Percentiles rank a stretch among this genome's conserved stretches.
These are phyloP conservation scores for Violaceomyces palustris DNA, from an alignment of 1,284 basidiomycete genomes.

Conservation along the genomic window DNA sequence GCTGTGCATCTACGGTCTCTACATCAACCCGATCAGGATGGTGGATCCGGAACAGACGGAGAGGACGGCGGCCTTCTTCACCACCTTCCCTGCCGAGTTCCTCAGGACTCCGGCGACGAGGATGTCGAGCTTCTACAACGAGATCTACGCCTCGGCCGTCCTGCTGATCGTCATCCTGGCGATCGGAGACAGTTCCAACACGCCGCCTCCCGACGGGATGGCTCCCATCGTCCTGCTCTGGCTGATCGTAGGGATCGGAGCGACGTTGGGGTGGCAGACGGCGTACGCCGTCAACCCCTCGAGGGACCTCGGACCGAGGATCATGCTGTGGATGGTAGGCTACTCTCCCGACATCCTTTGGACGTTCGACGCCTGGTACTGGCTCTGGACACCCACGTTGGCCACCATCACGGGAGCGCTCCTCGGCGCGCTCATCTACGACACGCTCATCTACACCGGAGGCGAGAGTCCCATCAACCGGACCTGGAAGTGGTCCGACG, in stretches of 20 bases:
- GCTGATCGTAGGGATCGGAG: conserved; percentile 60
- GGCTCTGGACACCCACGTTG: conserved; percentile 65
- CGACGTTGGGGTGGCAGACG: conserved; percentile 62
- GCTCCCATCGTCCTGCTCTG: conserved; percentile 61
- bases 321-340: conserved; percentile 62
- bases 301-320: conserved; percentile 63
- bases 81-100: conserved; percentile 59
- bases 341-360: conserved; percentile 58
- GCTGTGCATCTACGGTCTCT: conserved; percentile 68
- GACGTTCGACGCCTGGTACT: conserved; percentile 64
- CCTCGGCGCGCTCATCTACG: conserved; percentile 52
- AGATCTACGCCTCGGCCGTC: conserved; percentile 36
- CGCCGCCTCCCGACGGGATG: conserved; percentile 58
- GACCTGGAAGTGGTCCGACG: too few relatives aligned
- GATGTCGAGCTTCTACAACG: conserved; percentile 33
- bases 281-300: conserved; percentile 64
- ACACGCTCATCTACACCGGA: conserved; percentile 53
- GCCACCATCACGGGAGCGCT: conserved; percentile 47
- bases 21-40: conserved; percentile 66
- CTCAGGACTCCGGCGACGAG: conserved; percentile 23
- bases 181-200: conserved; percentile 53
- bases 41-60: conserved; percentile 39
- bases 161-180: conserved; percentile 39
- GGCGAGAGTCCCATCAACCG: conserved; percentile 48
- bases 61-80: conserved; percentile 64